Conservation (phyloP, 345 rosid genomes). For the Corymbia maculata region DNA sequence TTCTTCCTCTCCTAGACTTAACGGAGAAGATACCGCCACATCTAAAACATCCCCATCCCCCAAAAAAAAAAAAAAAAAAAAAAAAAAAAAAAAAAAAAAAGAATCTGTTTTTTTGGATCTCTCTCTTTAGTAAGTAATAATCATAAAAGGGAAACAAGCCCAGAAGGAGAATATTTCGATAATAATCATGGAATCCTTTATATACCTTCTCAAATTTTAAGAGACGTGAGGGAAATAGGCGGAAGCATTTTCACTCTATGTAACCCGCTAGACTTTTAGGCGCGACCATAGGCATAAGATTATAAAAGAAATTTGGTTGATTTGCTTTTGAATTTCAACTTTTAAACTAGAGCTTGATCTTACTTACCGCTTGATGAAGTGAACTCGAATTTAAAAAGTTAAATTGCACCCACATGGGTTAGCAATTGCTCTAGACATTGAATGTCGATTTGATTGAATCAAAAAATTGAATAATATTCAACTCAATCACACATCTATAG, state of each 20-base stretch:
- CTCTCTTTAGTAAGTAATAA: neutral
- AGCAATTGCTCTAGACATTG: neutral
- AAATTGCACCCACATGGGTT: neutral
- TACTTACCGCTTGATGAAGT: neutral
- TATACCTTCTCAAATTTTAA: neutral
- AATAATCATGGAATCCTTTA: neutral
- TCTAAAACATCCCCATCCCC: neutral
- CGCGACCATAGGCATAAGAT: too few species aligned
- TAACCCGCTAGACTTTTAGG: fast-evolving
- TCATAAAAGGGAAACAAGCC: too few species aligned
- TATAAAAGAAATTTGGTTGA: neutral
- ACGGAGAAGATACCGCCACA: neutral
- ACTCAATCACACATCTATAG: neutral
- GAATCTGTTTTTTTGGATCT: neutral
- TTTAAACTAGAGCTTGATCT: neutral
- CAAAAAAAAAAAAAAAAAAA: too few species aligned
- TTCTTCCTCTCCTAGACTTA: too few species aligned
- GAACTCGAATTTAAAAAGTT: neutral
- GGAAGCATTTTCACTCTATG: too few species aligned
- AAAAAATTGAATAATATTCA: neutral
- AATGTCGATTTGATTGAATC: neutral
- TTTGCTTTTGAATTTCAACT: neutral
- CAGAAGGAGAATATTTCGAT: too few species aligned
- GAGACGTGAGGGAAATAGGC: neutral
- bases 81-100: too few species aligned